Conservation (phyloP, 192 early-diverging fungal species). For the Entomortierella lignicola region DNA sequence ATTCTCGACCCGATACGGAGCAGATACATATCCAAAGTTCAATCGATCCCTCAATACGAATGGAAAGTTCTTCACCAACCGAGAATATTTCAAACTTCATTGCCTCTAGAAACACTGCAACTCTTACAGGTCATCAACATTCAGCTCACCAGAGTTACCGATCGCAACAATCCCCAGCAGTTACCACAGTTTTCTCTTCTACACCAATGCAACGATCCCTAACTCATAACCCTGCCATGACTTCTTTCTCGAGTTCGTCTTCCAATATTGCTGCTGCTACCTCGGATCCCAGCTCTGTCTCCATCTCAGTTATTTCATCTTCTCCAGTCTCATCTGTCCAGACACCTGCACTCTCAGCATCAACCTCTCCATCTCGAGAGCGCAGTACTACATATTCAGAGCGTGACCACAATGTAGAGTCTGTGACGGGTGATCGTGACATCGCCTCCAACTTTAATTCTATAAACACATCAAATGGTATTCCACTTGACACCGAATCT, state of each 20-base stretch:
- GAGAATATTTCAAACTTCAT: slow-evolving; percentile 10
- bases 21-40: background rate
- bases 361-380: background rate
- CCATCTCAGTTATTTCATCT: slow-evolving; percentile 11
- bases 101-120: background rate
- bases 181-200: slow-evolving; percentile 7
- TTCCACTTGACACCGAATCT: too few relatives aligned
- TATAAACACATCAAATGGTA: background rate
- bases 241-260: background rate
- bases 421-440: slow-evolving; percentile 7
- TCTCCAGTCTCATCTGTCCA: slow-evolving; percentile 2
- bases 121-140: background rate
- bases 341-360: background rate
- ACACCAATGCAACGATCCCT: slow-evolving; percentile 48
- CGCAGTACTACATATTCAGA: background rate
- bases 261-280: slow-evolving; percentile 23
- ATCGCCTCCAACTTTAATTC: background rate
- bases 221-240: slow-evolving; percentile 27
- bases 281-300: slow-evolving; percentile 20
- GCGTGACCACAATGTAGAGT: background rate
- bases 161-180: background rate
- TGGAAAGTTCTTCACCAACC: slow-evolving; percentile 14
- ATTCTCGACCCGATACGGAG: background rate
- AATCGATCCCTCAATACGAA: background rate
- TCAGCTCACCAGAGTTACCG: background rate